Evolutionary conservation across 2,329 filamentous ascomycete genomes (phyloP), one percentile per base, ranked within the genome.

Genomic region (Aspergillus awamori): DNA sequence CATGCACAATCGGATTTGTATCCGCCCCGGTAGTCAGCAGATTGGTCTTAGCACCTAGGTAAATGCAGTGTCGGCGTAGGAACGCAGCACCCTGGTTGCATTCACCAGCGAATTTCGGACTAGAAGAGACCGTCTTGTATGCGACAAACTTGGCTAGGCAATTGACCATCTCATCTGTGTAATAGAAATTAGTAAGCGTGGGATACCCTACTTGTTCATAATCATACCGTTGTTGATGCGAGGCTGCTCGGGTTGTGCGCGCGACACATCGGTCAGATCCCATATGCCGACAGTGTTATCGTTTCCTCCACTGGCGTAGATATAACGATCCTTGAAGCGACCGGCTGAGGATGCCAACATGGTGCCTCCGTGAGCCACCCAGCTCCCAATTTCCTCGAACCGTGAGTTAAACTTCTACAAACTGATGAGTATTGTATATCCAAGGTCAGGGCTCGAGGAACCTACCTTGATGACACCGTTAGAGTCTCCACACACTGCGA

Each of bases 291-390:
- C 87, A 0, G 88, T 90, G 72, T 93, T 89, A 76, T 99, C 95
- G 70, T 96, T 99, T 52, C 92, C 93, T 8, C 95, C 95, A 0
- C 94, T 97, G 4, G 97, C 92, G 73, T 92, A 95, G n/a, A 95
- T 86, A n/a, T 90, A 86, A 61, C 90, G 86, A 53, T 86, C 85
- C 30, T 89, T 85, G 73, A 89, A 86, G 0, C 81, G 87, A 0
- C 89, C 89, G 17, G 90, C 86, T 0, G 91, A 89, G 0, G 94
- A 97, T 2, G 94, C 89, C 13, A 99, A 83, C 43, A 98, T 91
- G 65, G 95, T 90, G 51, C 92, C 94, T 39, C 92, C 81, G 70
- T 99, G 94, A 0, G 93, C 94, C 69, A 88, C 86, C 88, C 93
- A 94, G 53, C 87, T 85, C 26, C 86, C 86, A 11, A 93, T 82